Base-by-base conservation (phyloP, 805 yeast genomes). In the Zygosaccharomyces rouxii region DNA sequence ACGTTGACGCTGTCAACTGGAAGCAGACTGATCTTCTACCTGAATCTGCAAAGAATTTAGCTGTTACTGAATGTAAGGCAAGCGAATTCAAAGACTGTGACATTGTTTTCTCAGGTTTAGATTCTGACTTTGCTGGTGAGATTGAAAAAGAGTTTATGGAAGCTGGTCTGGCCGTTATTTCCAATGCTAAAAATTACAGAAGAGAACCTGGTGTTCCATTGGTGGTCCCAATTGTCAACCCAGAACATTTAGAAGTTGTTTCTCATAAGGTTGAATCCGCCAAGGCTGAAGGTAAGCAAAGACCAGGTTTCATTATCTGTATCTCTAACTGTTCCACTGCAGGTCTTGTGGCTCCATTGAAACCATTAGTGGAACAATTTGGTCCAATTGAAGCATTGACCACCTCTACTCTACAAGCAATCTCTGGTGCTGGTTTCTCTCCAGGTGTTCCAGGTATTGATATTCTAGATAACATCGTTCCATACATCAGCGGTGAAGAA, bases 311-410 rank as follows among this genome's bases (percentile, higher is more conserved):
- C 70, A 85, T 89, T 56, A 83, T 92, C 40, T 94, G 99, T 73
- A 94, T 92, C 64, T 90, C 98, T 51, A 94, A 94, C 76, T 94
- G 99, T 74, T 90, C 98, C 42, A 94, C 99, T 31, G 99, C 98
- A 4, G 98, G 98, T 37, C 76, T 94, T 49, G 98, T 94, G 18
- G 97, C 97, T 11, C 98, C 98, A 42, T 76, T 94, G 66, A 89
- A 88, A 66, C 98, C 99, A n/a, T 76, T 94, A 60, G 86, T 84
- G 44, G 96, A 89, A 51, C 70, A 74, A 43, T 92, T 87, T 64
- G 99, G 98, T 42, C 97, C 98, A 39, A 79, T 94, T 51, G 90
- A 87, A 50, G 77, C 83, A 21, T 78, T 92, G 57, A 84, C 96
- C 11, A 80, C 96, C 42, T 88, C 97, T 47, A 94, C 99, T 13